Base-by-base conservation (phyloP, 768 basidiomycete genomes). In the Flagelloscypha sp. region DNA sequence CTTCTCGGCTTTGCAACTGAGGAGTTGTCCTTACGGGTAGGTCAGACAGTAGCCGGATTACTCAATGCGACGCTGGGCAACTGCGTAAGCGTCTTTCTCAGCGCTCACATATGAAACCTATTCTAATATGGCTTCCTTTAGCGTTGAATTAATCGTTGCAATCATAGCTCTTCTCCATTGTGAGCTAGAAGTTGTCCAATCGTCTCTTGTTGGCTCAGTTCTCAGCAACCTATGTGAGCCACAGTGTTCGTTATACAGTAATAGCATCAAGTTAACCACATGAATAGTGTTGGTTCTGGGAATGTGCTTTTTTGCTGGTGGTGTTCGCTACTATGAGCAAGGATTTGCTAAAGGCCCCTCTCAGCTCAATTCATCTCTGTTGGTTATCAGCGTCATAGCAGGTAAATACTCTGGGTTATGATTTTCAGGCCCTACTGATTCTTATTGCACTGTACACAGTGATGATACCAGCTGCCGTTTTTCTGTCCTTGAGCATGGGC, bases 251-350 rank as follows among this genome's bases (percentile, higher is more conserved):
- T 40, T 31, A 33, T n/a, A n/a, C n/a, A n/a, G n/a, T n/a, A 36
- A 30, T 45, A 35, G 19, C 19, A 35, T 37, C 39, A 36, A 31
- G 33, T 12, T 24, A 33, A 37, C 18, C 33, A 12, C 20, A 33
- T 36, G 35, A n/a, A 22, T 35, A 84, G 81, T 88, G 22, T 68
- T 92, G 33, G 78, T 90, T 12, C 67, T 89, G 20, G 87, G 87
- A 32, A 87, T 90, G 87, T 88, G 86, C 49, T 89, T 89, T 61
- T 88, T 89, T 46, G 84, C 82, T 15, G 86, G 85, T 37, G 86
- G 86, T 13, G 59, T 77, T 33, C 72, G 72, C 46, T 88, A 75
- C 49, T 81, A 79, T 13, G 80, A 87, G 46, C 86, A 88, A 58
- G 84, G 79, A 1, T 84, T 87, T 48, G 77, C 79, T 31, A 58